Conservation (phyloP, 2,329 filamentous ascomycete genomes). For the Chrysoporthe austroafricana region DNA sequence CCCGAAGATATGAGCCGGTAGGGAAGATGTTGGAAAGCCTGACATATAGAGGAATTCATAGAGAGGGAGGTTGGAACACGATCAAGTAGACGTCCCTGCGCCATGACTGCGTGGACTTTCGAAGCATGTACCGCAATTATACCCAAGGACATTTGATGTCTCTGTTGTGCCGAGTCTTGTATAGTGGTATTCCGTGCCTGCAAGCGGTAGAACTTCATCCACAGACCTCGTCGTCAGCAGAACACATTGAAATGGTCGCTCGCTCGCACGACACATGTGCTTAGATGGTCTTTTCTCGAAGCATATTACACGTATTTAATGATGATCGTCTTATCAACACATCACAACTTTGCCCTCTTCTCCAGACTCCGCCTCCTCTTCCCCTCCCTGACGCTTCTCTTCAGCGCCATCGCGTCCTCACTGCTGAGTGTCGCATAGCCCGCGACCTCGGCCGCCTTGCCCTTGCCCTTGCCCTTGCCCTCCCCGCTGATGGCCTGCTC, state of each 20-base stretch:
- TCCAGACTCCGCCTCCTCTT: conserved; percentile 54
- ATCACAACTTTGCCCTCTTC: conserved; percentile 54
- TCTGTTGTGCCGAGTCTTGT: not conserved
- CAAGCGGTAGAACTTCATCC: not conserved
- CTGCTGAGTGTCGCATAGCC: conserved; percentile 46
- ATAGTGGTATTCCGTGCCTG: not conserved
- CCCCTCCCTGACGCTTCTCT: conserved; percentile 49
- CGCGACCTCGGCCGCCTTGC: conserved; percentile 40
- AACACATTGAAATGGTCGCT: not conserved
- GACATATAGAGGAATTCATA: not conserved
- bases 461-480: conserved; percentile 32
- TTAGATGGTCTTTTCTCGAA: not conserved
- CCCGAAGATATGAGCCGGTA: conserved; percentile 35
- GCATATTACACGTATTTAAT: not conserved
- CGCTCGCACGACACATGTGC: not conserved
- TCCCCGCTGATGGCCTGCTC: conserved; percentile 49
- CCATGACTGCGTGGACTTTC: conserved; percentile 5
- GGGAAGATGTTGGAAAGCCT: too few species aligned
- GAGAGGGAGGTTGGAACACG: not conserved
- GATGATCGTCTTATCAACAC: not conserved
- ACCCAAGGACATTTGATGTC: not conserved
- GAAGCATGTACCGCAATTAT: not conserved
- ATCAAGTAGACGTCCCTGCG: not conserved
- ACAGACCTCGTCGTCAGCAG: not conserved
- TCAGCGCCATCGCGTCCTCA: conserved; percentile 53